phyloP scores from a whole-genome alignment of 306 rosid genomes.

The Trichosanthes truncata region DNA sequence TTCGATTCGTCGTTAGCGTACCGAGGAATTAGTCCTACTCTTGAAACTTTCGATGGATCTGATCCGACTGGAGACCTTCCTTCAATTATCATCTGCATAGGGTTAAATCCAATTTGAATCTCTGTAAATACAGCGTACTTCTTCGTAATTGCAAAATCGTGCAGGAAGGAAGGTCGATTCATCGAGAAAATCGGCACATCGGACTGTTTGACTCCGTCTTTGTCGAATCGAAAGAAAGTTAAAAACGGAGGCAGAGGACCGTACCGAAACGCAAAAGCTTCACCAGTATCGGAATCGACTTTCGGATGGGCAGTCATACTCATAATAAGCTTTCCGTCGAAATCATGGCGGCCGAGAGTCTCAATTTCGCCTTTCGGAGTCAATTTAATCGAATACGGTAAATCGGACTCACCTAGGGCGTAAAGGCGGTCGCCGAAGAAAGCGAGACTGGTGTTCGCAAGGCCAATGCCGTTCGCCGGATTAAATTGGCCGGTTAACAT shows the following conservation, averaged over 20 bases:
- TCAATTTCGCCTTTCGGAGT: slow-evolving; percentile 39
- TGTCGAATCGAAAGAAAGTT: slow-evolving; percentile 55
- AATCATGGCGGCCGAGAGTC: slow-evolving; percentile 53
- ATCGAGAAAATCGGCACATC: slow-evolving; percentile 83
- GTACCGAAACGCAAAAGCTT: slow-evolving; percentile 74
- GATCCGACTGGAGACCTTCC: slow-evolving; percentile 59
- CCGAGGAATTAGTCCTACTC: slow-evolving; percentile 59
- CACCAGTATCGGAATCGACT: slow-evolving; percentile 47
- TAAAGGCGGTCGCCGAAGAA: slow-evolving; percentile 44
- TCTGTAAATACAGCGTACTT: slow-evolving; percentile 59
- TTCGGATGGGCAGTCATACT: slow-evolving; percentile 94
- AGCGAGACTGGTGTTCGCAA: slow-evolving; percentile 73
- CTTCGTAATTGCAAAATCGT: slow-evolving; percentile 76
- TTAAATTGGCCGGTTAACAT: slow-evolving; percentile 43
- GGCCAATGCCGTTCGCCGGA: slow-evolving; percentile 67
- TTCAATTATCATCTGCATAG: slow-evolving; percentile 48
- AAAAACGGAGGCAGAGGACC: slow-evolving; percentile 71
- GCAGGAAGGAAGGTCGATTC: slow-evolving; percentile 51
- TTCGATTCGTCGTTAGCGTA: slow-evolving; percentile 48
- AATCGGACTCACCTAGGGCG: slow-evolving; percentile 76
- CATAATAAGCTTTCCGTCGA: slow-evolving; percentile 47
- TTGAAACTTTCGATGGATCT: slow-evolving; percentile 40
- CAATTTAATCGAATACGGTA: slow-evolving; percentile 45
- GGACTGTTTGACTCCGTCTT: slow-evolving; percentile 29
- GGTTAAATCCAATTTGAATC: slow-evolving; percentile 71